A percentile compares a stretch with the other conserved stretches of the same genome.
Evolutionary conservation across 768 basidiomycete genomes (phyloP).

Genomic region (Mycena crocata): DNA sequence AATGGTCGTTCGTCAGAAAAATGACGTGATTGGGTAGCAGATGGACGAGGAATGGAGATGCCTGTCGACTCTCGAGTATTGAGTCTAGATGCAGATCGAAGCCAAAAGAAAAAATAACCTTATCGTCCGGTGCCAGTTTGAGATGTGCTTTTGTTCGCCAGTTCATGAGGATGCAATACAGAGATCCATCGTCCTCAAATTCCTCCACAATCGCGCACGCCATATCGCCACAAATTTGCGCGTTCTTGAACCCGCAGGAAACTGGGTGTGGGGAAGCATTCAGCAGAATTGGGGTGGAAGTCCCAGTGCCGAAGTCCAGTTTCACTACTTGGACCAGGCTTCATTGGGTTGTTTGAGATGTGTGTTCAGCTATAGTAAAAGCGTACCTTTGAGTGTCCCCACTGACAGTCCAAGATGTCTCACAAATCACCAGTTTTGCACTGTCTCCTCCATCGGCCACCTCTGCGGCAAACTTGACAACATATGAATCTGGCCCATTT

Average conservation of each 20-base stretch:
- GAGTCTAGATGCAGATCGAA: background rate
- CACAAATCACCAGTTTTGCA: slow-evolving; percentile 17
- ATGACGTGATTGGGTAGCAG: slow-evolving; percentile 8
- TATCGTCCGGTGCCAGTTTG: background rate
- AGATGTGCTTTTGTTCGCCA: slow-evolving; percentile 10
- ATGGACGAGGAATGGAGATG: background rate
- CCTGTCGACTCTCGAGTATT: background rate
- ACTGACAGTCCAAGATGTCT: background rate
- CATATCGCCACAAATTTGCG: slow-evolving; percentile 6
- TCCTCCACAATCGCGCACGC: background rate
- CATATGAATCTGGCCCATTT: background rate
- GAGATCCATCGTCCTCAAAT: no score
- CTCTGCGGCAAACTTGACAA: slow-evolving; percentile 9
- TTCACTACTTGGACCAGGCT: slow-evolving; percentile 15
- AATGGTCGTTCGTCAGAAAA: background rate
- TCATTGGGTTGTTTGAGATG: no score
- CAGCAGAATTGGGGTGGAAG: background rate
- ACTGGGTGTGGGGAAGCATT: background rate
- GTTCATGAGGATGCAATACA: slow-evolving; percentile 9
- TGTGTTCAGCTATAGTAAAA: background rate
- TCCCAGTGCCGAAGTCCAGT: slow-evolving; percentile 18
- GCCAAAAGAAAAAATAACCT: background rate
- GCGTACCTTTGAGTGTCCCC: background rate
- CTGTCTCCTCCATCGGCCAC: slow-evolving; percentile 5
- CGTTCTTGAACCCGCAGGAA: background rate